Base-by-base conservation (phyloP, 306 rosid species). In the Begonia peltatifolia region DNA sequence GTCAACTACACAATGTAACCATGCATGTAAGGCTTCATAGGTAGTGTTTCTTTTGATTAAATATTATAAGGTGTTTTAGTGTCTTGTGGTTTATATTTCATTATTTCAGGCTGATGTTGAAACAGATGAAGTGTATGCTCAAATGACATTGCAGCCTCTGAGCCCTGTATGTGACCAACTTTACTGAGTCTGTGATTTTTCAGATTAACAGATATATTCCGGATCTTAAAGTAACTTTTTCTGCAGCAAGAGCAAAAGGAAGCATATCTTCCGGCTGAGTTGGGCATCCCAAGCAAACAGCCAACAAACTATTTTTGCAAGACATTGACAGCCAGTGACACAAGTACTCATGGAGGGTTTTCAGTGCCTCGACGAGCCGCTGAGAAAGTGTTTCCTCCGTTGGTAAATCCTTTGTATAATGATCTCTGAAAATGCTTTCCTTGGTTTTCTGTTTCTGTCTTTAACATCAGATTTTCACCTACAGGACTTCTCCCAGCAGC, bases 341-440 rank as follows among this genome's bases (percentile, higher is more conserved):
- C 97, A 11, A 90, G 99, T 64, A 90, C 96, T 55, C 99, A 90
- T 50, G 99, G 99, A 15, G 99, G 99, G 49, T 90, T 90, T 68
- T 90, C 99, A 17, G 99, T 90, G 56, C 99, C 99, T 71, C 99
- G 99, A 51, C 84, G 99, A 13, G 99, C 99, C 0, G 99, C 99
- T 53, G 99, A 90, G 53, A 90, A 90, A 86, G 99, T 90, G 66
- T 90, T 90, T 68, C 99, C 99, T 58, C 88, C 99, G 3, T 58
- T 90, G 94, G 99, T 90, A 74, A 62, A 46, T 41, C 41, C 49
- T 23, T 47, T 49, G 12, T 23, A 36, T 15, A 4, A 18, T 11
- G 30, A 30, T 36, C 43, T 42, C 6, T 10, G 51, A 52, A 52
- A 52, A 30, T 58, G 46, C 23, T 9, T 59, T 44, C 9, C 48